phyloP scores from a whole-genome alignment of 208 protist species.

The Crithidia sp. region DNA sequence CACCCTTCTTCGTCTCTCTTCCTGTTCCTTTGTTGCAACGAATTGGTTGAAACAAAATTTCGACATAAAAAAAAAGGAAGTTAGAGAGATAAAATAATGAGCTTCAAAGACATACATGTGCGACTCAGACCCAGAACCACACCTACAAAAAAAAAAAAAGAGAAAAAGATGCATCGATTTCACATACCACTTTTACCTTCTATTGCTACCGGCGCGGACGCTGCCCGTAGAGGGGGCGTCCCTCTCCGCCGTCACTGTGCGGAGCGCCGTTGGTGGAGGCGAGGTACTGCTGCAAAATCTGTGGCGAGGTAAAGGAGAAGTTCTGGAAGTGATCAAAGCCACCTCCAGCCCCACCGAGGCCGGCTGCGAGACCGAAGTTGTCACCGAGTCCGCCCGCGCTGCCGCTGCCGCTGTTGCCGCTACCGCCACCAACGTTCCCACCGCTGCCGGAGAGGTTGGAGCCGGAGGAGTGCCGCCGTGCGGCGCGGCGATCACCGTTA shows the following conservation, averaged over 20 bases:
- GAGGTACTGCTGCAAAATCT: conserved; percentile 36
- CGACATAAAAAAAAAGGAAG: conserved; percentile 4
- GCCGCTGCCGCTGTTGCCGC: neutral
- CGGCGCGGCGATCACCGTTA: neutral
- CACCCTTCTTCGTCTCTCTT: no score
- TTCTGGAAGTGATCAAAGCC: conserved; percentile 51
- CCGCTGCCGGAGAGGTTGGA: neutral
- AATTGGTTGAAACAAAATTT: neutral
- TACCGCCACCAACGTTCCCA: neutral
- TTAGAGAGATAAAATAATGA: neutral
- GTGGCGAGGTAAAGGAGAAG: conserved; percentile 49
- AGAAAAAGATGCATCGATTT: neutral
- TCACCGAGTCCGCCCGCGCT: conserved; percentile 8
- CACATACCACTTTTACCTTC: neutral
- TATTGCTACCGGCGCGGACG: neutral
- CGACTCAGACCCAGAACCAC: no score
- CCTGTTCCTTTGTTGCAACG: no score
- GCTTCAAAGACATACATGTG: no score
- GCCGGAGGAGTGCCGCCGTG: neutral
- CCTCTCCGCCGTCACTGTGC: neutral
- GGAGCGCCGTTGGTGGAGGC: conserved; percentile 5
- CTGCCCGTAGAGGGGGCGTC: conserved; percentile 2
- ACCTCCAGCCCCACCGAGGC: conserved; percentile 4
- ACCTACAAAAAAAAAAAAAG: neutral
- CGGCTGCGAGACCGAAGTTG: neutral